Percentiles rank a stretch among this genome's conserved stretches.
These are phyloP conservation scores for Fraxinus nigra DNA, from an alignment of 305 asterid genomes.

Conservation along the genomic window DNA sequence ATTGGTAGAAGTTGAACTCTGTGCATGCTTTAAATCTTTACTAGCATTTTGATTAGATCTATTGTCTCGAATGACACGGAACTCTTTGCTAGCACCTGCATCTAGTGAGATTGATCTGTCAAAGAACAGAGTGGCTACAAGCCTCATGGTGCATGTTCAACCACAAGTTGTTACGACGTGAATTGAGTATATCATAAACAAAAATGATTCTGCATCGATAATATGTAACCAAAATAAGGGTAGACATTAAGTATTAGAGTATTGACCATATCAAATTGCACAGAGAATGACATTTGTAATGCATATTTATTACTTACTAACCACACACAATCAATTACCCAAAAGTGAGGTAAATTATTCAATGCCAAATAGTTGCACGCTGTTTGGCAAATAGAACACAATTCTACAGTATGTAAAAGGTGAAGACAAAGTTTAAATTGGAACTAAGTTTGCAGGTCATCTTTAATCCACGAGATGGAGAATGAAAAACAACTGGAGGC, in stretches of 20 bases:
- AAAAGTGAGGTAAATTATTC: background rate
- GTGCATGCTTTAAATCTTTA: constrained; percentile 52
- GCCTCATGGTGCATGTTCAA: background rate
- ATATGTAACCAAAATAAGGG: background rate
- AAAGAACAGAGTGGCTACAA: constrained; percentile 23
- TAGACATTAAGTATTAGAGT: background rate
- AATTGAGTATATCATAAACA: background rate
- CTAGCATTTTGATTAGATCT: constrained; percentile 56
- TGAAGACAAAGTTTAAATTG: background rate
- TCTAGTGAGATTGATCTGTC: constrained; percentile 35
- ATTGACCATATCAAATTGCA: background rate
- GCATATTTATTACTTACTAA: background rate
- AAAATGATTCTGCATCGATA: background rate
- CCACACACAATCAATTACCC: background rate
- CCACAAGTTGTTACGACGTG: background rate
- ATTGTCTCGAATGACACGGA: constrained; percentile 92
- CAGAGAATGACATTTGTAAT: background rate
- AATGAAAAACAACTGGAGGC: background rate
- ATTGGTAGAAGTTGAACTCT: constrained; percentile 41
- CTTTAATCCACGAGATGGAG: background rate
- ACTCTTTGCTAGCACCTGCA: constrained; percentile 70
- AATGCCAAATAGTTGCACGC: background rate
- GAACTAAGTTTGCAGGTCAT: background rate
- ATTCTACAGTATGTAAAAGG: background rate
- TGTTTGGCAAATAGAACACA: background rate